A percentile compares a stretch with the other conserved stretches of the same genome.
Conservation (phyloP, 148 eudicot genomes). For the Limonium bicolor region DNA sequence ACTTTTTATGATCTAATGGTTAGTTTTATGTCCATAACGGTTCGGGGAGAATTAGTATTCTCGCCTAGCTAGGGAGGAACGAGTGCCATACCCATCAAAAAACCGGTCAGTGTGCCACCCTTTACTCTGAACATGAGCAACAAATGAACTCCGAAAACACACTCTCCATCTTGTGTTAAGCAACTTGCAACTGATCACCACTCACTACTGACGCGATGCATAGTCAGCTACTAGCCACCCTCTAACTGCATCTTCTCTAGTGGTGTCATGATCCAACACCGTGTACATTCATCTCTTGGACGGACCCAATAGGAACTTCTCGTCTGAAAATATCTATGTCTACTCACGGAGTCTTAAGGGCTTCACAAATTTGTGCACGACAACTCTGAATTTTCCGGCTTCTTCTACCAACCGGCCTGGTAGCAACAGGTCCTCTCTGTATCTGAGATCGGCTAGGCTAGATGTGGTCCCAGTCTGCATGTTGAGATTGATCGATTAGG, state of each 20-base stretch:
- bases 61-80: no score
- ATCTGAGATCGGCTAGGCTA: constrained; percentile 91
- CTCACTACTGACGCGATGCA: constrained; percentile 30
- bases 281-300: constrained; percentile 51
- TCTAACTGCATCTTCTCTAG: constrained; percentile 87
- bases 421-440: constrained; percentile 70
- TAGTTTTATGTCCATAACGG: no score
- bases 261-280: constrained; percentile 71
- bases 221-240: constrained; percentile 96
- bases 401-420: constrained; percentile 80
- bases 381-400: constrained; percentile 78
- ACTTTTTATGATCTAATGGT: no score
- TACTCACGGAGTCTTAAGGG: constrained; percentile 57
- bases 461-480: constrained; percentile 61
- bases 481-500: no score
- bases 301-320: constrained; percentile 56
- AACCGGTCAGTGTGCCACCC: constrained; percentile 99
- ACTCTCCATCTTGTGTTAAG: constrained; percentile 65
- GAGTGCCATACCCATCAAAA: no score
- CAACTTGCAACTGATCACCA: constrained; percentile 30
- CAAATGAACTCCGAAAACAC: constrained; percentile 51
- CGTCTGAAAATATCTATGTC: constrained; percentile 61
- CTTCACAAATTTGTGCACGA: constrained; percentile 47
- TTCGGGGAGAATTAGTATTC: no score
- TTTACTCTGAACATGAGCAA: constrained; percentile 48